Percentiles rank a stretch among this genome's conserved stretches.
Evolutionary conservation across 768 basidiomycete species (phyloP).

Genomic region (Mrakia blollopis): DNA sequence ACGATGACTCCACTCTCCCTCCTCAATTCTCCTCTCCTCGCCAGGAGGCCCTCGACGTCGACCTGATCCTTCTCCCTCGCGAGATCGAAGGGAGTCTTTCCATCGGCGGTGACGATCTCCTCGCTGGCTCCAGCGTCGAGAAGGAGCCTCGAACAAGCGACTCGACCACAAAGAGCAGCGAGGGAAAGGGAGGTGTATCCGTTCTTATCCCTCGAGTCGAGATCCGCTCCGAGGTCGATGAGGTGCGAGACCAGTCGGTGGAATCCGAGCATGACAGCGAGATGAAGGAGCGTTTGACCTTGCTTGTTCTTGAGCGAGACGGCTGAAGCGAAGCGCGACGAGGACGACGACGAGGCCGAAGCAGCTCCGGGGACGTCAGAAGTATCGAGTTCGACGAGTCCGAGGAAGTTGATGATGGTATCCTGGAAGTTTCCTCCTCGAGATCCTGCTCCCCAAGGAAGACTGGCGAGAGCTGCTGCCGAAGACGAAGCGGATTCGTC

Average conservation of each 20-base stretch:
- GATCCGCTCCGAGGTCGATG: constrained; percentile 63
- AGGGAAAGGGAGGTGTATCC: constrained; percentile 88
- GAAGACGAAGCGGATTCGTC: constrained; percentile 7
- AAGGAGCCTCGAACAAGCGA: constrained; percentile 61
- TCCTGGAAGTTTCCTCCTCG: constrained; percentile 57
- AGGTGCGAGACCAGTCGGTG: constrained; percentile 65
- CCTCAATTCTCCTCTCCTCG: background rate
- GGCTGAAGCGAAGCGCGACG: constrained; percentile 47
- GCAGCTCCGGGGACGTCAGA: constrained; percentile 42
- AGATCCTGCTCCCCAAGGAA: constrained; percentile 1
- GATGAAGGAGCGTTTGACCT: constrained; percentile 85
- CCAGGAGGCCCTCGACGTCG: constrained; percentile 42
- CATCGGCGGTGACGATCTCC: constrained; percentile 41
- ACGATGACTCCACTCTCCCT: background rate
- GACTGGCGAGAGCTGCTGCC: background rate
- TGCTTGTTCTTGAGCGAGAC: constrained; percentile 63
- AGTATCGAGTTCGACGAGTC: constrained; percentile 60
- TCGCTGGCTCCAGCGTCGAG: constrained; percentile 74
- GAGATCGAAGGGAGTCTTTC: constrained; percentile 46
- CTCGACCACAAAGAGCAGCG: constrained; percentile 63
- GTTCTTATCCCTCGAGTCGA: constrained; percentile 80
- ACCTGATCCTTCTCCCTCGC: constrained; percentile 44
- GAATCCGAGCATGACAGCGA: constrained; percentile 75
- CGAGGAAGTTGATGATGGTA: constrained; percentile 72
- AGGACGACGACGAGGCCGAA: constrained; percentile 46